A percentile compares a stretch with the other conserved stretches of the same genome.
These are phyloP conservation scores for Piper longum DNA, from an alignment of 164 flowering plant species.

Conservation along the genomic window DNA sequence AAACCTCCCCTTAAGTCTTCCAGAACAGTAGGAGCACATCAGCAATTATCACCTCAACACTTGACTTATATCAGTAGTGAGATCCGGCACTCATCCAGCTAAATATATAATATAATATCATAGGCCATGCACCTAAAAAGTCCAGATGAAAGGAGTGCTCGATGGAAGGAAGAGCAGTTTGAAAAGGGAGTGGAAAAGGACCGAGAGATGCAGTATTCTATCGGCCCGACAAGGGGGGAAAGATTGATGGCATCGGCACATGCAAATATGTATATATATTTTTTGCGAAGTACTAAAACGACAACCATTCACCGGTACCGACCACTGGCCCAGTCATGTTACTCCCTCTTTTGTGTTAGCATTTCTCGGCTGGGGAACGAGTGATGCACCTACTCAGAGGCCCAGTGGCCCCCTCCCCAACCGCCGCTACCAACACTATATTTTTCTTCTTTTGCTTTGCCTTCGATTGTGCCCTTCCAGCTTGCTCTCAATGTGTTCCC, in stretches of 20 bases:
- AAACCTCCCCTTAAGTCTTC: too few relatives aligned
- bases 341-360: neutral
- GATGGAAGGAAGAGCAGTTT: neutral
- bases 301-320: neutral
- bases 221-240: neutral
- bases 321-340: neutral
- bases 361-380: neutral
- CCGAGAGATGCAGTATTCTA: neutral
- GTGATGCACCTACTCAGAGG: neutral
- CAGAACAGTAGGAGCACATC: too few relatives aligned
- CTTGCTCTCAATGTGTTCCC: neutral
- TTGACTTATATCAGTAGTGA: too few relatives aligned
- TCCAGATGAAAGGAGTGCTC: too few relatives aligned
- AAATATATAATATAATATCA: too few relatives aligned
- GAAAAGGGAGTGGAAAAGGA: neutral
- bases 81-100: too few relatives aligned
- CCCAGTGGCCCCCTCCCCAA: neutral
- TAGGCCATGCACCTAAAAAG: too few relatives aligned
- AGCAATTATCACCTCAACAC: too few relatives aligned
- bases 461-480: neutral
- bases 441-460: neutral
- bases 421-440: neutral
- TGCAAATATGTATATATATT: neutral
- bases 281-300: neutral
- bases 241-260: neutral